Evolutionary conservation across 176 grass and related monocot genomes (phyloP), one percentile per base, ranked within the genome.

Genomic region (Oryza longistaminata): DNA sequence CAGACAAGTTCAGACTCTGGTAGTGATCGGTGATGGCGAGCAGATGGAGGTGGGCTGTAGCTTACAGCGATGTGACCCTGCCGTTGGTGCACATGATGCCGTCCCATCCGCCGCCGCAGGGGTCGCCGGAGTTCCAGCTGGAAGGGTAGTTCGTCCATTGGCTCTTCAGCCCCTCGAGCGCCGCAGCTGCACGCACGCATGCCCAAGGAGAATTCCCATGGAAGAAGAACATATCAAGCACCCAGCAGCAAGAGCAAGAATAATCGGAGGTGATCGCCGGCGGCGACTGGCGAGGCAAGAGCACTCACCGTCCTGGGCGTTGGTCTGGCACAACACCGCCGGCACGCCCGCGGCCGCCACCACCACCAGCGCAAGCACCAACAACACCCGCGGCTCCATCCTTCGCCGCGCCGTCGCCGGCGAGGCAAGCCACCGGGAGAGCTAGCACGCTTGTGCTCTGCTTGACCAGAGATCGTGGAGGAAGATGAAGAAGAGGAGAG

Each of bases 61-160:
- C 90, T 92, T 73, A 92, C 90, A 92, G 73, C 72, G 72, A 43
- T 0, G 46, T 79, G 37, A 92, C 62, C 68, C 90, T 85, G 17
- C 46, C 82, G 83, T 26, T 27, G 72, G 8, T 65, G 82, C 90
- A 92, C 67, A 48, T 64, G 74, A 92, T 17, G 11, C 90, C 90
- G 78, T 79, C 90, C 90, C 90, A 92, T 1, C 3, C 37, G 3
- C 44, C 73, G 66, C 64, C 37, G 48, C 90, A 92, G 60, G 90
- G 90, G 86, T 92, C 90, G 83, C 29, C 62, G 40, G 71, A 45
- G 62, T 26, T 31, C 90, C 90, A 92, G 78, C 66, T 88, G 13
- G 5, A 5, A 11, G 86, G 90, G 72, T 53, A 66, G 82, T 85
- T 88, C 37, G 5, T 82, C 90, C 82, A 85, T 6, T 78, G 4